A percentile compares a stretch with the other conserved stretches of the same genome.
Conservation (phyloP, 2,329 filamentous ascomycete species). For the Pseudogymnoascus sp. region DNA sequence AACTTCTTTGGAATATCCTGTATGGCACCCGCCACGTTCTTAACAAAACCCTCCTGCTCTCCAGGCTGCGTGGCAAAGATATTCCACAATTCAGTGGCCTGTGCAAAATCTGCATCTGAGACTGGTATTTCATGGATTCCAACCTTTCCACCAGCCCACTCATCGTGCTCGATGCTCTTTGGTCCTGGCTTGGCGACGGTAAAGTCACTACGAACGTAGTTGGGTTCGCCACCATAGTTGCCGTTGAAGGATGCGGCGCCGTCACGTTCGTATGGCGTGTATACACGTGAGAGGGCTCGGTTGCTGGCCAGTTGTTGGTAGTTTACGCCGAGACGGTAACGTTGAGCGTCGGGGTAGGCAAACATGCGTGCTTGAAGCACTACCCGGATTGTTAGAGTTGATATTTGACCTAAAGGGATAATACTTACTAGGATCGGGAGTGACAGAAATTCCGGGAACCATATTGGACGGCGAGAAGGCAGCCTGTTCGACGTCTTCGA, state of each 20-base stretch:
- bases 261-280: slow-evolving; percentile 35
- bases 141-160: neutral
- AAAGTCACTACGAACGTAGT: slow-evolving; percentile 29
- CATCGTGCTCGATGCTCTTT: neutral
- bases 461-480: slow-evolving; percentile 59
- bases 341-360: slow-evolving; percentile 47
- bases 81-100: slow-evolving; percentile 42
- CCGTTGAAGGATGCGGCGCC: slow-evolving; percentile 31
- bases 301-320: slow-evolving; percentile 51
- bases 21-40: slow-evolving; percentile 27
- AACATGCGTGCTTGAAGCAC: slow-evolving; percentile 48
- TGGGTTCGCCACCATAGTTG: slow-evolving; percentile 40
- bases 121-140: slow-evolving; percentile 25
- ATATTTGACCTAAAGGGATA: slow-evolving; percentile 42
- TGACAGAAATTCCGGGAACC: slow-evolving; percentile 55
- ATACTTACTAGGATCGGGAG: slow-evolving; percentile 54
- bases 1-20: neutral
- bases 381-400: slow-evolving; percentile 19
- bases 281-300: slow-evolving; percentile 31
- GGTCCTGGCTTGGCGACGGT: neutral
- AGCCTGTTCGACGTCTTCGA: slow-evolving; percentile 61
- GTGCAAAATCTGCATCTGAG: slow-evolving; percentile 43
- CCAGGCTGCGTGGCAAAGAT: slow-evolving; percentile 27
- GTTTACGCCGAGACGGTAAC: slow-evolving; percentile 51
- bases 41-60: slow-evolving; percentile 16